Conservation (phyloP, 75 land plant genomes). For the Sequoia sempervirens region DNA sequence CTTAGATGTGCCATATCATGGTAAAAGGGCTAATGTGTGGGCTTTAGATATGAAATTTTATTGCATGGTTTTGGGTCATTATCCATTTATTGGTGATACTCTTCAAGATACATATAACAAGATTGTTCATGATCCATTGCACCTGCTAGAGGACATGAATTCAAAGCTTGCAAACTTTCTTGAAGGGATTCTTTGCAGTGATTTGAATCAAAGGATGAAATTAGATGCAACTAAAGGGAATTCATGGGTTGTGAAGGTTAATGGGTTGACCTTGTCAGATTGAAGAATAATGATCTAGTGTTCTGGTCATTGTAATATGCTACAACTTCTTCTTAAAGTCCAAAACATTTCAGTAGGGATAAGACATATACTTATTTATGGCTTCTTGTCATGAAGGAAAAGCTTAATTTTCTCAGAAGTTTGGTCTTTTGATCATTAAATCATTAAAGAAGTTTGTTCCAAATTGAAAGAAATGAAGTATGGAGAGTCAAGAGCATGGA, state of each 20-base stretch:
- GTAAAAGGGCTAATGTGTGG: slow-evolving; percentile 35
- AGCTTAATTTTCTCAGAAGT: not conserved
- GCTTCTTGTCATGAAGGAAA: not conserved
- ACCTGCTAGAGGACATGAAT: slow-evolving; percentile 49
- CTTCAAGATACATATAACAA: slow-evolving; percentile 26
- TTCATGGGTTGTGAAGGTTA: slow-evolving; percentile 2
- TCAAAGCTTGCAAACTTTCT: slow-evolving; percentile 61
- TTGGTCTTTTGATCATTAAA: not conserved
- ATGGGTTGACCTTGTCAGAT: not conserved
- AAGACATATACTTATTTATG: not conserved
- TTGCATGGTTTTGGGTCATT: slow-evolving; percentile 35
- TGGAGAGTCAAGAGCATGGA: not conserved
- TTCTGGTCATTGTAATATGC: not conserved
- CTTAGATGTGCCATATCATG: slow-evolving; percentile 33
- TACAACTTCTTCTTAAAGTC: not conserved
- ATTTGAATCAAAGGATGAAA: slow-evolving; percentile 1
- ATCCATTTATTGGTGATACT: slow-evolving; percentile 33
- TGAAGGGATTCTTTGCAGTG: slow-evolving; percentile 87
- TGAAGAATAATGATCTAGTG: not conserved
- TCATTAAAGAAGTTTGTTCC: not conserved
- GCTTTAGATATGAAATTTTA: slow-evolving; percentile 34
- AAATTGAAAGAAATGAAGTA: not conserved
- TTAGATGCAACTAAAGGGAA: slow-evolving; percentile 1
- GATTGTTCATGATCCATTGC: slow-evolving; percentile 69
- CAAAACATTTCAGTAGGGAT: not conserved